These are phyloP conservation scores for Paecilomyces dactylethromorphus DNA, from an alignment of 2,329 filamentous ascomycete genomes.

Conservation along the genomic window DNA sequence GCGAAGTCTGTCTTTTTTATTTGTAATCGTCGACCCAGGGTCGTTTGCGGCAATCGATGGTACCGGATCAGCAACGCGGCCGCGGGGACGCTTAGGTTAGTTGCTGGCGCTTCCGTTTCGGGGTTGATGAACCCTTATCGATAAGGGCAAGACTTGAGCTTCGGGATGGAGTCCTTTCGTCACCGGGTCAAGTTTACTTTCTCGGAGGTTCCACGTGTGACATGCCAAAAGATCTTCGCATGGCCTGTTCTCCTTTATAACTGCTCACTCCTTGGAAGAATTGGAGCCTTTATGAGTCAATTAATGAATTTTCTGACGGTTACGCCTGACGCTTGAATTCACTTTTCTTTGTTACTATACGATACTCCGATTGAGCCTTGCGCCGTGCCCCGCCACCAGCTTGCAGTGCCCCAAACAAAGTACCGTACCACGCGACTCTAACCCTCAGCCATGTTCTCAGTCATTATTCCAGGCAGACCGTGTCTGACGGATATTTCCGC, in stretches of 20 bases:
- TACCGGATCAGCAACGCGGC: neutral
- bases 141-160: constrained; percentile 15
- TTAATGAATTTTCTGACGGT: neutral
- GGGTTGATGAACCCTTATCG: constrained; percentile 18
- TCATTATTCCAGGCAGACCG: constrained; percentile 55
- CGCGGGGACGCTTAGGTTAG: neutral
- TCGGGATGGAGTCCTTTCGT: constrained; percentile 14
- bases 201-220: constrained; percentile 18
- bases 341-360: neutral
- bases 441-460: constrained; percentile 48
- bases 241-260: neutral
- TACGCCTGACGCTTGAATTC: neutral
- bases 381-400: neutral
- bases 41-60: neutral
- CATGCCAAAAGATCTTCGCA: constrained; percentile 12
- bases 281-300: neutral
- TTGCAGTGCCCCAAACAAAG: neutral
- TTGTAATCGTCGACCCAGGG: neutral
- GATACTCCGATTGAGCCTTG: neutral
- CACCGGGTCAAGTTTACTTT: constrained; percentile 9
- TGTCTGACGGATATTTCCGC: constrained; percentile 50
- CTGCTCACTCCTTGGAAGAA: neutral
- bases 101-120: neutral
- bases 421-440: neutral
- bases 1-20: neutral